Base-by-base conservation (phyloP, 2,329 filamentous ascomycete species). In the Aspergillus ochraceus region DNA sequence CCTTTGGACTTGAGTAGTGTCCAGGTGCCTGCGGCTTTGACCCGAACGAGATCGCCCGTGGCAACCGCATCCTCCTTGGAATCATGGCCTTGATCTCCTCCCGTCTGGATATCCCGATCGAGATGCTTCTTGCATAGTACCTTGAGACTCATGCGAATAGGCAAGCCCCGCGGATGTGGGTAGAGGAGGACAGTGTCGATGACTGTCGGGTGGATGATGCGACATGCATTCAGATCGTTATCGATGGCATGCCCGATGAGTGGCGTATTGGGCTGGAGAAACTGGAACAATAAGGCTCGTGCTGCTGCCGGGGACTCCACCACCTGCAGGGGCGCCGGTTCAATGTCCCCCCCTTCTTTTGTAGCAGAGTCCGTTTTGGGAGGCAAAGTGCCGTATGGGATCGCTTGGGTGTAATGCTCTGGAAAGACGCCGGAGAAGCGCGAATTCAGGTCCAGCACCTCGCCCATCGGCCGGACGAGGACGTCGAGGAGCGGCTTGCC, bases 221-320 rank as follows among this genome's bases (percentile, higher is more conserved):
- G 89, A 46, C 89, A 83, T 2, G 89, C 86, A 72, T 97, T 97
- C 57, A 99, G 84, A 70, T 99, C 95, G 71, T 99, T 99, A 70
- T 99, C 95, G 9, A 98, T 86, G 0, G 92, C 93, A 74, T 99
- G 95, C 0, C 95, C 95, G 51, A 99, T 90, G 0, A 99, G 78
- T 0, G 93, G 90, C 0, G 93, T 99, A 0, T 83, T 79, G 0
- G 92, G 90, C 1, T 87, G 84, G 53, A 99, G 83, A 55, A 90
- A 83, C 0, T 84, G 83, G 75, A 96, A 91, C 9, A 99, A 84
- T 0, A 97, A 82, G 1, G 86, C 81, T 9, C 95, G 88, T 1
- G 95, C 95, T 29, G 80, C 84, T 22, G 86, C 79, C 0, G 93
- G 93, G 0, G 90, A 92, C 0, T 87, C 79, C 9, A 96, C 91